Conservation (phyloP, 2,329 filamentous ascomycete species). For the Fusarium odoratissimum region DNA sequence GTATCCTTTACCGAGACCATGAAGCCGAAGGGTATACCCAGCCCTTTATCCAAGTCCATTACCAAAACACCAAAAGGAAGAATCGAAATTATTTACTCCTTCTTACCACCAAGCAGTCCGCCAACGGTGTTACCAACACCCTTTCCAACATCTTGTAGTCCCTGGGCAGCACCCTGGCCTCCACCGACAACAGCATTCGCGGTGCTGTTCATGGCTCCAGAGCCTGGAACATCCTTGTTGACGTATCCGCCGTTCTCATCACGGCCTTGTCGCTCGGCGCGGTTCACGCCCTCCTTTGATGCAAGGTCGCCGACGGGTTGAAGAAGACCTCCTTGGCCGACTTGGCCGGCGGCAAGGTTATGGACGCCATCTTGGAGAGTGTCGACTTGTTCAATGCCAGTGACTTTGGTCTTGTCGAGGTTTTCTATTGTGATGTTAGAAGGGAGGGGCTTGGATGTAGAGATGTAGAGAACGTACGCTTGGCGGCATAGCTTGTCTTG, state of each 20-base stretch:
- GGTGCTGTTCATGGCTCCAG: conserved; percentile 43
- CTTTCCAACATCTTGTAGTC: conserved; percentile 40
- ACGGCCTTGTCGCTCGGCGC: conserved; percentile 72
- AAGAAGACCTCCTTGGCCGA: conserved; percentile 75
- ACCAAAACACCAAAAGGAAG: conserved; percentile 12
- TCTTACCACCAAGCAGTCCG: conserved; percentile 51
- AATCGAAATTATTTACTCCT: conserved; percentile 26
- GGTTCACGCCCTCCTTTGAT: conserved; percentile 74
- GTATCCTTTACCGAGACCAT: not conserved
- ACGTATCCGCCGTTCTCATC: conserved; percentile 67
- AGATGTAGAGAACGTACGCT: conserved; percentile 60
- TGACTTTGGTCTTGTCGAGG: conserved; percentile 77
- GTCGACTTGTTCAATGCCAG: conserved; percentile 74
- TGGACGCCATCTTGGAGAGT: conserved; percentile 75
- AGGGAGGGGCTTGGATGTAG: not conserved
- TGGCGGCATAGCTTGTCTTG: conserved; percentile 77
- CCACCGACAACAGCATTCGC: conserved; percentile 47
- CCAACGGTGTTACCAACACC: conserved; percentile 45
- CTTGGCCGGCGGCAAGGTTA: conserved; percentile 69
- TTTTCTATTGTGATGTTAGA: conserved; percentile 59
- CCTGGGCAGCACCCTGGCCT: conserved; percentile 49
- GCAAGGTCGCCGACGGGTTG: conserved; percentile 71
- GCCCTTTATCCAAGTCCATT: not conserved
- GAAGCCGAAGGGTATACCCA: conserved; percentile 4
- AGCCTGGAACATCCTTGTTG: conserved; percentile 47